Base-by-base conservation (phyloP, 2,329 filamentous ascomycete genomes). In the Aphanoascus verrucosus region DNA sequence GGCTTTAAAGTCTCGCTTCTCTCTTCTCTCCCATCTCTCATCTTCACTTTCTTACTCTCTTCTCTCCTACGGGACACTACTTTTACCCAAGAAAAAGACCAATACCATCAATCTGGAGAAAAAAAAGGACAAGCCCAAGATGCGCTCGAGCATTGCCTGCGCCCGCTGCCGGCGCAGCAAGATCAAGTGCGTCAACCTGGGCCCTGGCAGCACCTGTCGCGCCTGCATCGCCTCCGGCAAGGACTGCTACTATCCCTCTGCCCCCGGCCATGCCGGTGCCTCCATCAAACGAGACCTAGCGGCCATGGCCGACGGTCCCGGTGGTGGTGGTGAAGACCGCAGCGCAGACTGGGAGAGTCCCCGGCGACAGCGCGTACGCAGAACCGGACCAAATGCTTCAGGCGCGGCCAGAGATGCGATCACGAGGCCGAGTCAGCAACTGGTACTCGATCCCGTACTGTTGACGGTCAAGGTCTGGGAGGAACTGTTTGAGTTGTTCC, bases 101-200 rank as follows among this genome's bases (percentile, higher is more conserved):
- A 23, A 42, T 42, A 54, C 52, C 47, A 52, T 55, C 52, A 59
- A 40, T 54, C 48, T 56, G 54, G 50, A 55, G 54, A 56, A 56
- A 55, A 63, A 63, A 53, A 53, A 58, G 52, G 56, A 57, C 35
- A 52, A 48, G 47, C 54, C 51, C 47, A 74, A 75, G 34, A 85
- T 88, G 79, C 79, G 87, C 60, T 88, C 86, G 45, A 87, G 84
- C 63, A 88, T 91, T 64, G 86, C 87, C 46, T 93, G 87, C 69
- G 75, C 80, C 57, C 77, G 81, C 58, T 91, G 87, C 65, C 79
- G 87, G 55, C 81, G 81, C 62, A 88, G 85, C 65, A 94, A 93
- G 71, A 87, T 91, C 65, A 91, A 91, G 70, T 94, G 88, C 72
- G 82, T 88, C 67, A 93, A 93, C 69, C 78, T 80, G 60, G 86